Percentiles rank a stretch among this genome's conserved stretches.
Conservation (phyloP, 2,329 filamentous ascomycete genomes). For the Alternaria ventricosa region DNA sequence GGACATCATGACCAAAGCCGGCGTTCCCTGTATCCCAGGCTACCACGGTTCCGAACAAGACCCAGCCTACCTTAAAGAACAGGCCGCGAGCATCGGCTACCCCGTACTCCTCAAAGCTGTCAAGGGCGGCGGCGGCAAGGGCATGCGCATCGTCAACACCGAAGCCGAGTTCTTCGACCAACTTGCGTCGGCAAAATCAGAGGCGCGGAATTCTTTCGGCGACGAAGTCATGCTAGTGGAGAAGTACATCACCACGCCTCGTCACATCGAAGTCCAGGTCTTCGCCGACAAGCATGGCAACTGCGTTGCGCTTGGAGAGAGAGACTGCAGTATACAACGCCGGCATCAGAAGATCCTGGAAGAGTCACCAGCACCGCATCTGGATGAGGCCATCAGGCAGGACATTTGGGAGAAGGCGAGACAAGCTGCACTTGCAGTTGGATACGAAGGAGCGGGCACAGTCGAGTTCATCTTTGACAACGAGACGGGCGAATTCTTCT, state of each 20-base stretch:
- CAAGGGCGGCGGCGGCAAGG: slow-evolving; percentile 71
- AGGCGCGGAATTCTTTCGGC: slow-evolving; percentile 69
- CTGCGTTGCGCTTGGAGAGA: slow-evolving; percentile 68
- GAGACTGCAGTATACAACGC: slow-evolving; percentile 71
- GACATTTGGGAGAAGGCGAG: slow-evolving; percentile 71
- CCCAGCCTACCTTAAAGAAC: slow-evolving; percentile 64
- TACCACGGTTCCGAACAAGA: slow-evolving; percentile 91
- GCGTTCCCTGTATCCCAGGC: slow-evolving; percentile 93
- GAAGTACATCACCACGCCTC: slow-evolving; percentile 71
- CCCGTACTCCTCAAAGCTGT: slow-evolving; percentile 71
- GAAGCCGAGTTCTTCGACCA: slow-evolving; percentile 66
- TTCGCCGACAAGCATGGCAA: slow-evolving; percentile 71
- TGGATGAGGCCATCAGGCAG: slow-evolving; percentile 65
- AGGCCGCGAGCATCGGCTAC: slow-evolving; percentile 75
- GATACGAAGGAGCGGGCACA: slow-evolving; percentile 70
- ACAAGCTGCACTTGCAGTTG: slow-evolving; percentile 67
- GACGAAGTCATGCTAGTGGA: slow-evolving; percentile 72
- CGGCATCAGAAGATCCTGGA: slow-evolving; percentile 72
- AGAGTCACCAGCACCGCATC: slow-evolving; percentile 69
- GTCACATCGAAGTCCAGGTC: slow-evolving; percentile 72
- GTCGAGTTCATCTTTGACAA: slow-evolving; percentile 75
- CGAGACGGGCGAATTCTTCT: slow-evolving; percentile 69
- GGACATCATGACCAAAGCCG: slow-evolving; percentile 95
- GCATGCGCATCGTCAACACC: slow-evolving; percentile 68
- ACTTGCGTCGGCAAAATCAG: slow-evolving; percentile 68